Evolutionary conservation across 2,329 filamentous ascomycete genomes (phyloP), one percentile per base, ranked within the genome.

Genomic region (Hymenoscyphus fraxineus): DNA sequence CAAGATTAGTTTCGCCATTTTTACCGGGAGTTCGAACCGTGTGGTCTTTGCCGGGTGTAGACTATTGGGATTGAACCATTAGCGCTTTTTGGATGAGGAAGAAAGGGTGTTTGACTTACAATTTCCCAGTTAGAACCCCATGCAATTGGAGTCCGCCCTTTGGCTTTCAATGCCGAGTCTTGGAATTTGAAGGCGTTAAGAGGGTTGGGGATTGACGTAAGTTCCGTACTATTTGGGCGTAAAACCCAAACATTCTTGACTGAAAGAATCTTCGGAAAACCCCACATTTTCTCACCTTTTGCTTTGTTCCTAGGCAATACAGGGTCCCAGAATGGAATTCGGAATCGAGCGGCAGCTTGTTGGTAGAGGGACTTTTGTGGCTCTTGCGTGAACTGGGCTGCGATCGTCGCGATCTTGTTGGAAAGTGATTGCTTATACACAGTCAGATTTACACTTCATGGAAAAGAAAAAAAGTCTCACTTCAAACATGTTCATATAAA

Each of bases 241-340:
- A 27, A 4, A 13, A 54, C 47, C 47, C 47, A 54, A 4, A 54
- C 47, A 27, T 54, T 3, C 19, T 12, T 4, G 10, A 5, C 47
- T 27, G 47, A 27, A 5, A 54, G 19, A 13, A 54, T 54, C 6
- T 22, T 54, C 5, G 47, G 47, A 4, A 54, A 10, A 4, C 47
- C 47, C 47, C 47, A 54, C 3, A 54, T 54, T 13, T 54, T 54
- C 40, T 16, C 19, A 5, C 39, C 27, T 12, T 47, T 54, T 19
- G 27, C 40, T 3, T 54, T 40, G 32, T 61, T 61, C 4, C 41
- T 27, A 6, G 59, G 44, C 59, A 54, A 38, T 9, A 40, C 4
- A 3, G 58, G 58, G 27, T 61, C 59, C 59, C 59, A 61, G 44
- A 38, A 61, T 9, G 59, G 59, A 19, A 61, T n/a, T 35, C 59